Conservation (phyloP, 768 basidiomycete species). For the Lactarius deliciosus region DNA sequence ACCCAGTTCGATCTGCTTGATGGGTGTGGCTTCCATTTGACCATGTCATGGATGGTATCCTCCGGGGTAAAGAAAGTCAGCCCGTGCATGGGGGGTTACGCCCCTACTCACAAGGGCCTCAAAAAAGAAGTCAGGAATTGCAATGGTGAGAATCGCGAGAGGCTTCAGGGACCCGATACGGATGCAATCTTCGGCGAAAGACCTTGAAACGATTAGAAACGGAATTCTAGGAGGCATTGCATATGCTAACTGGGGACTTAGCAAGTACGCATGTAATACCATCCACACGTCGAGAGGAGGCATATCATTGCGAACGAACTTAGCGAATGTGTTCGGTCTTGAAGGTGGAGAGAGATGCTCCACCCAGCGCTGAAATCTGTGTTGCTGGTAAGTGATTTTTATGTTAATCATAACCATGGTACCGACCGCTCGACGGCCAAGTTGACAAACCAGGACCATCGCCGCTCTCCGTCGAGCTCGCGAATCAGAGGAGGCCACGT, state of each 20-base stretch:
- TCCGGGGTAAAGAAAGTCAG: constrained; percentile 5
- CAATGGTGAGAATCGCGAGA: constrained; percentile 2
- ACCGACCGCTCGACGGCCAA: constrained; percentile 41
- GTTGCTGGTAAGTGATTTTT: neutral
- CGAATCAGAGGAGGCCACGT: constrained; percentile 12
- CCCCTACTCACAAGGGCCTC: constrained; percentile 20
- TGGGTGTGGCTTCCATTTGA: constrained; percentile 25
- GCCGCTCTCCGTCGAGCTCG: constrained; percentile 32
- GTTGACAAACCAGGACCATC: constrained; percentile 44
- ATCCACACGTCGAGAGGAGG: constrained; percentile 45
- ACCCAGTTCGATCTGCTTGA: constrained; percentile 28
- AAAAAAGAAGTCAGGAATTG: constrained; percentile 7
- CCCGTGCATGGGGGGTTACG: neutral
- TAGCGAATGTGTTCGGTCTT: constrained; percentile 32
- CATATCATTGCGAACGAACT: constrained; percentile 31
- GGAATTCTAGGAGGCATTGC: too few species aligned
- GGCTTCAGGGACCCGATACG: constrained; percentile 15
- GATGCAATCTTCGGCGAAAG: constrained; percentile 33
- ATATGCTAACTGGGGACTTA: constrained; percentile 39
- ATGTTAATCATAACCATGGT: too few species aligned
- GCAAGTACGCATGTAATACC: constrained; percentile 46
- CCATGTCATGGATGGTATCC: constrained; percentile 30
- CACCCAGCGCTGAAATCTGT: constrained; percentile 41
- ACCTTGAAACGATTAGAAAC: constrained; percentile 16
- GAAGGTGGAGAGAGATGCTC: constrained; percentile 23